phyloP scores from a whole-genome alignment of 108 stramenopile genomes.

The Phaeodactylum tricornutum region DNA sequence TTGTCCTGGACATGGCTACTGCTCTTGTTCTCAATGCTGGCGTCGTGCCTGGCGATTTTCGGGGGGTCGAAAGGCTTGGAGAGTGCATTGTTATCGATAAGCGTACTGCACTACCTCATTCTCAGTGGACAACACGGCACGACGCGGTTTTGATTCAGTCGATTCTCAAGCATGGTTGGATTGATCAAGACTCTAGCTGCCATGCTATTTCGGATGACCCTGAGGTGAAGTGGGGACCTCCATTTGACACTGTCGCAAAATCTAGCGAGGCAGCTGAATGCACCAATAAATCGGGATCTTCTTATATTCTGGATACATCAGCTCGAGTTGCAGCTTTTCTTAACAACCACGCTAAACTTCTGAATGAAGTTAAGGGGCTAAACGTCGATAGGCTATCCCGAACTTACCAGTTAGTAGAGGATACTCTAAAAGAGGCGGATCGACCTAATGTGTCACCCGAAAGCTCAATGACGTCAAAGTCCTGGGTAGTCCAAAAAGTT shows the following conservation, averaged over 20 bases:
- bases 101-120: constrained; percentile 49
- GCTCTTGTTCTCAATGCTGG: constrained; percentile 10
- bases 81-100: constrained; percentile 11
- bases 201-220: constrained; percentile 43
- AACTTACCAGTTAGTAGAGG: constrained; percentile 30
- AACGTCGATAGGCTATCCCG: constrained; percentile 20
- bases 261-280: not conserved
- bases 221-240: constrained; percentile 54
- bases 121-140: constrained; percentile 54
- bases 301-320: constrained; percentile 29
- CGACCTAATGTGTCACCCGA: too few species aligned
- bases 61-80: not conserved
- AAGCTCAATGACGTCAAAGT: too few species aligned
- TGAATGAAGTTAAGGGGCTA: constrained; percentile 16
- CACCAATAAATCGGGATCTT: constrained; percentile 3
- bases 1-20: constrained; percentile 15
- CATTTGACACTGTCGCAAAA: constrained; percentile 31
- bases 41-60: not conserved
- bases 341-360: constrained; percentile 19
- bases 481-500: too few species aligned
- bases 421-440: not conserved
- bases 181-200: constrained; percentile 39
- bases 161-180: constrained; percentile 73
- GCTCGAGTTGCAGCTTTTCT: constrained; percentile 42
- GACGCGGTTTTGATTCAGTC: constrained; percentile 64